These are phyloP conservation scores for Russula sp. DNA, from an alignment of 768 basidiomycete species.

Conservation along the genomic window DNA sequence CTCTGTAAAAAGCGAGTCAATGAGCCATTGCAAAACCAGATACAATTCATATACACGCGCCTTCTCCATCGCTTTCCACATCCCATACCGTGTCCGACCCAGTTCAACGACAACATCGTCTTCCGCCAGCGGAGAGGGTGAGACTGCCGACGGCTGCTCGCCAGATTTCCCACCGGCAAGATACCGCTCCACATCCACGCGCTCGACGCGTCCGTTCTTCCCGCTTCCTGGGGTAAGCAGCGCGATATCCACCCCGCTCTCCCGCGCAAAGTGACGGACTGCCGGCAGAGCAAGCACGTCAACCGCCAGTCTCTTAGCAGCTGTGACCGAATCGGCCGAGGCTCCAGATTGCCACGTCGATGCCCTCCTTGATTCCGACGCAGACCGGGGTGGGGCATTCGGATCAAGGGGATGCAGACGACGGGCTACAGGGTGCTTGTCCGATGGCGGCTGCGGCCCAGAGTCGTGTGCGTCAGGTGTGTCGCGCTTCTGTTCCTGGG, in stretches of 20 bases:
- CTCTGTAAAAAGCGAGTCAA: constrained; percentile 47
- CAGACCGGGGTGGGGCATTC: constrained; percentile 36
- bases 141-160: constrained; percentile 20
- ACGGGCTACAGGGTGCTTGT: constrained; percentile 25
- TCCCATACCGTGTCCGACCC: constrained; percentile 71
- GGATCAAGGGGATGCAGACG: constrained; percentile 66
- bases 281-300: constrained; percentile 70
- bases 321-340: constrained; percentile 7
- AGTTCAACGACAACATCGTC: constrained; percentile 64
- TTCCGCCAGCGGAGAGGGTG: constrained; percentile 29
- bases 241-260: constrained; percentile 59
- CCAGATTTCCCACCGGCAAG: constrained; percentile 38
- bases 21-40: not conserved
- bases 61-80: constrained; percentile 91
- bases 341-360: not conserved
- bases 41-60: constrained; percentile 39
- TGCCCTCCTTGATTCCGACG: not conserved
- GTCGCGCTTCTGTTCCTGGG: constrained; percentile 9
- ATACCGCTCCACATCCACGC: constrained; percentile 65
- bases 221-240: constrained; percentile 65
- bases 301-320: constrained; percentile 22
- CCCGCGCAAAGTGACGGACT: constrained; percentile 71
- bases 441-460: constrained; percentile 2
- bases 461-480: constrained; percentile 1
- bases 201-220: constrained; percentile 71